Base-by-base conservation (phyloP, 176 grass and related monocot genomes). In the Paspalum notatum region DNA sequence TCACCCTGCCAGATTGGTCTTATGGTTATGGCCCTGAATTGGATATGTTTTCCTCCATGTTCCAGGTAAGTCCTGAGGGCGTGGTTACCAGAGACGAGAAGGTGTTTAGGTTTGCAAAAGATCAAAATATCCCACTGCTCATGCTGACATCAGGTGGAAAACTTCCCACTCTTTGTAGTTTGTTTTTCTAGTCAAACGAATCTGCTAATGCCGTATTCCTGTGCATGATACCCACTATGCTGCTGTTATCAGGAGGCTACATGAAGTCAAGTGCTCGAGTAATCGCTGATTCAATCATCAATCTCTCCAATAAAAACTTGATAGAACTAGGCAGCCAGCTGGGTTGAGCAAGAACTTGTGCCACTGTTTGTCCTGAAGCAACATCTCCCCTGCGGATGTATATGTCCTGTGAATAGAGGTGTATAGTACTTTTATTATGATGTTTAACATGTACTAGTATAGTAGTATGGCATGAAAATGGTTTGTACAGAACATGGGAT, bases 71-170 rank as follows among this genome's bases (percentile, higher is more conserved):
- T 44, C 90, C 90, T 24, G 77, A 93, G 68, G 92, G 95, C 4
- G 90, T 95, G 46, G 53, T 80, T 53, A 87, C 74, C 12, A 98
- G 95, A 95, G 95, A 98, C 79, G 92, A 98, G 73, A 98, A 93
- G 84, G 88, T 98, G 20, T 98, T 95, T 54, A 87, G 79, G 67
- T 94, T 89, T 84, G 90, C 92, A n/a, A 93, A 74, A 74, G 95
- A 98, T 85, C 93, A 79, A 86, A 98, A 91, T 71, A 86, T 91
- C 78, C 95, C 95, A 14, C 84, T 98, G 46, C 51, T 93, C 52
- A 98, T 98, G 95, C 82, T 93, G 46, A 98, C 92, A 75, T 98
- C 95, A 91, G 95, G 95, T 94, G 72, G 80, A 43, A 40, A n/a
- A 79, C 40, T 66, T 64, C 8, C 27, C 24, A 7, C 5, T 2